Evolutionary conservation across 83 land plant species (phyloP).

Genomic region (Isoetes engelmannii): DNA sequence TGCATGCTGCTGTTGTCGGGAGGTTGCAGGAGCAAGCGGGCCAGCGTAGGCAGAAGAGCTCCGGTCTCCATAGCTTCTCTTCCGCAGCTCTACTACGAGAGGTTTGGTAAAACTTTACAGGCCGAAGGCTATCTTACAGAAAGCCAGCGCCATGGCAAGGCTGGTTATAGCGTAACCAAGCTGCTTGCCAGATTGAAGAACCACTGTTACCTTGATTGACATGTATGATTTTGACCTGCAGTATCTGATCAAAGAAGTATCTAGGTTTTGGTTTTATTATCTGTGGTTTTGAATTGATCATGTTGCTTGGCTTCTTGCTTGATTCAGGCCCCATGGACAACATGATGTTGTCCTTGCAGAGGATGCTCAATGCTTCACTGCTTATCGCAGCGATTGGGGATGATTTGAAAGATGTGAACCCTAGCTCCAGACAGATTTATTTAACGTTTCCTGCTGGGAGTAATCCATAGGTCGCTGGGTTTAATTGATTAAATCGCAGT

Average conservation of each 20-base stretch:
- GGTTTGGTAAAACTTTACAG: constrained; percentile 9
- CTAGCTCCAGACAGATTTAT: constrained; percentile 15
- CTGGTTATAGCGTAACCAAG: constrained; percentile 17
- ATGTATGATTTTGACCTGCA: not conserved
- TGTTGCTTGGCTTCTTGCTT: not conserved
- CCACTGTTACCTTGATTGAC: not conserved
- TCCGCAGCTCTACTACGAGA: constrained; percentile 13
- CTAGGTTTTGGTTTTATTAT: not conserved
- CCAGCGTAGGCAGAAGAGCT: not conserved
- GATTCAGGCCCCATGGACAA: constrained; percentile 15
- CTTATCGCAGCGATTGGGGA: constrained; percentile 4
- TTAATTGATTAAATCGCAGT: no score
- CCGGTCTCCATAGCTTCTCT: constrained; percentile 13
- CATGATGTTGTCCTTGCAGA: constrained; percentile 10
- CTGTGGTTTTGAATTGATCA: not conserved
- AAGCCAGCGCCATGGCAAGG: constrained; percentile 36
- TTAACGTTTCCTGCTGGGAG: constrained; percentile 16
- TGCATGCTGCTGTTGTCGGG: no score
- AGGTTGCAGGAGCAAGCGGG: no score
- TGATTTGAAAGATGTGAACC: constrained; percentile 5
- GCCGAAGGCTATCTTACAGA: constrained; percentile 33
- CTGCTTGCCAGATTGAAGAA: not conserved
- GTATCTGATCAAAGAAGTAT: not conserved
- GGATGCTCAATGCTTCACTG: not conserved
- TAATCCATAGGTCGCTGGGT: no score